Percentiles rank a stretch among this genome's conserved stretches.
These are phyloP conservation scores for Rehmannia glutinosa DNA, from an alignment of 257 asterid species.

Conservation along the genomic window DNA sequence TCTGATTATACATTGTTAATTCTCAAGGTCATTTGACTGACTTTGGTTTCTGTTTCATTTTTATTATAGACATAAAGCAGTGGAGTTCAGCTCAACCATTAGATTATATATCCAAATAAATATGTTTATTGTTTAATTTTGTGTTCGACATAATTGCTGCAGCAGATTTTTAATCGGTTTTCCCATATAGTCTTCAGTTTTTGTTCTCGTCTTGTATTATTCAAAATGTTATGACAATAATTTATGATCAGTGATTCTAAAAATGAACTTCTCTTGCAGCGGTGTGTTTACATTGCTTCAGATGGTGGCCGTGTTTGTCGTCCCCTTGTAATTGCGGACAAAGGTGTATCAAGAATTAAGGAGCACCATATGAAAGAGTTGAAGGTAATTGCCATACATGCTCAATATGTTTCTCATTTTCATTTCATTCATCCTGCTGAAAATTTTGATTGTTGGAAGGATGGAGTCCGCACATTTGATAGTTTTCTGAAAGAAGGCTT, in stretches of 20 bases:
- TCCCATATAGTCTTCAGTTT: background rate
- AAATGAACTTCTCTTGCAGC: constrained; percentile 49
- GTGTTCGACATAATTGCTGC: no score
- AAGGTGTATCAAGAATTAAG: constrained; percentile 88
- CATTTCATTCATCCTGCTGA: constrained; percentile 16
- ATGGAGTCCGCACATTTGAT: constrained; percentile 80
- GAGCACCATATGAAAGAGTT: constrained; percentile 96
- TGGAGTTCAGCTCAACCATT: background rate
- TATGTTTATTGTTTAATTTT: background rate
- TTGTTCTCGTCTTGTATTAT: no score
- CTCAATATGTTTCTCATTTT: constrained; percentile 8
- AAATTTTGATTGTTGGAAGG: constrained; percentile 46
- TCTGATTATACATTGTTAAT: background rate
- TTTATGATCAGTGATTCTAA: constrained; percentile 2
- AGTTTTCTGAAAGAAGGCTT: constrained; percentile 83
- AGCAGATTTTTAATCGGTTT: no score
- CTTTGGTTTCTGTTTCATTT: background rate
- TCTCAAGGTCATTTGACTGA: background rate
- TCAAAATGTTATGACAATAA: background rate
- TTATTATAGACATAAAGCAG: background rate
- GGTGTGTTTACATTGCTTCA: constrained; percentile 91
- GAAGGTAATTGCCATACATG: constrained; percentile 45
- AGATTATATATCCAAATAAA: background rate
- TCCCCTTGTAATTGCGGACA: constrained; percentile 93
- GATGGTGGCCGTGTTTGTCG: constrained; percentile 99